phyloP scores from a whole-genome alignment of 306 rosid species.

The Vigna radiata region DNA sequence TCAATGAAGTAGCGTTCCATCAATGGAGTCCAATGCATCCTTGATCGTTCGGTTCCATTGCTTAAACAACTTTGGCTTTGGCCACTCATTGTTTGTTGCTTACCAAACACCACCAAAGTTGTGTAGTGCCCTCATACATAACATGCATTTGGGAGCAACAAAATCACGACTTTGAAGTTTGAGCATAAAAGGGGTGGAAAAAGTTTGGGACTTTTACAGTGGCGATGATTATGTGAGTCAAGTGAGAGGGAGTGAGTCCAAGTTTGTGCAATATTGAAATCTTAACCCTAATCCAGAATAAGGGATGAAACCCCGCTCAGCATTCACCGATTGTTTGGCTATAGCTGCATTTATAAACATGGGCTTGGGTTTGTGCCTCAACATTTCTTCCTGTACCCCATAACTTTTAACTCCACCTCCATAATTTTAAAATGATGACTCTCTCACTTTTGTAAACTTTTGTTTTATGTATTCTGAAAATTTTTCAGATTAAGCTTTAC shows the following conservation, averaged over 20 bases:
- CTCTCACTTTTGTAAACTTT: too few relatives aligned
- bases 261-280: constrained; percentile 46
- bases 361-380: not conserved
- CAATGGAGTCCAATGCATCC: constrained; percentile 74
- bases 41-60: constrained; percentile 60
- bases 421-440: too few relatives aligned
- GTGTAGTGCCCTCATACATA: not conserved
- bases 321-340: constrained; percentile 37
- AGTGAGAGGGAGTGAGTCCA: constrained; percentile 17
- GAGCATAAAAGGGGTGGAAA: not conserved
- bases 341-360: not conserved
- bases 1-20: constrained; percentile 79
- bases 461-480: too few relatives aligned
- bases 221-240: not conserved
- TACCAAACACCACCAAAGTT: constrained; percentile 22
- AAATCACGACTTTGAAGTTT: not conserved
- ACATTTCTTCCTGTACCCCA: too few relatives aligned
- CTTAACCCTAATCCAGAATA: constrained; percentile 76
- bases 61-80: constrained; percentile 54
- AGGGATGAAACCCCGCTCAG: constrained; percentile 37
- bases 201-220: constrained; percentile 16
- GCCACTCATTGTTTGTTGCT: constrained; percentile 51
- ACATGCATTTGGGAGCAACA: not conserved
- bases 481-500: too few relatives aligned
- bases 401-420: too few relatives aligned